phyloP scores from a whole-genome alignment of 192 early-diverging fungal species.

The Podila verticillata region DNA sequence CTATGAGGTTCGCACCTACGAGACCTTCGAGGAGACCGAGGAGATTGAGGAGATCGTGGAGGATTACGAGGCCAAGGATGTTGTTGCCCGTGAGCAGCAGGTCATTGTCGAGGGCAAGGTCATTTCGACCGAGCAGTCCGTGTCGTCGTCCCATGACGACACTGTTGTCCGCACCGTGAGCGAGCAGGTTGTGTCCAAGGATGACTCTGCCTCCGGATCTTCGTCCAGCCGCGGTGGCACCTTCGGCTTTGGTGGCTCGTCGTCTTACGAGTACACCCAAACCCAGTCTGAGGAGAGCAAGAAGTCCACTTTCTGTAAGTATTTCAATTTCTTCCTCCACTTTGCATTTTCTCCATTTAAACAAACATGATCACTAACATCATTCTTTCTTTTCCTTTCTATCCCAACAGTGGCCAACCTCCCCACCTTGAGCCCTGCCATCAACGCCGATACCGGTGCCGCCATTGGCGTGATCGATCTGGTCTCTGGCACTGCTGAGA shows the following conservation, averaged over 20 bases:
- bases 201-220: not conserved
- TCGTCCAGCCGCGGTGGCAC: not conserved
- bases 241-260: not conserved
- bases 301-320: conserved; percentile 45
- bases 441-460: conserved; percentile 9
- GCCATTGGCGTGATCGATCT: conserved; percentile 2
- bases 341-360: not conserved
- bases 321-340: not conserved
- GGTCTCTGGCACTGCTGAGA: not conserved
- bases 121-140: not conserved
- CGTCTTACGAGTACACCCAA: not conserved
- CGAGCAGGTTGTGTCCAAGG: not conserved
- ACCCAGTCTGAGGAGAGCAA: conserved; percentile 10
- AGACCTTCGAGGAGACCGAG: conserved; percentile 29
- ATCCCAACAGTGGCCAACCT: conserved; percentile 16
- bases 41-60: conserved; percentile 39
- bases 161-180: not conserved
- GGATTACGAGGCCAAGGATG: conserved; percentile 19
- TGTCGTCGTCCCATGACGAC: too few relatives aligned
- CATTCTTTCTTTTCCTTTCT: not conserved
- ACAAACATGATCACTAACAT: not conserved
- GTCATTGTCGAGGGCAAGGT: conserved; percentile 2
- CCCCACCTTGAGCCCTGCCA: conserved; percentile 13
- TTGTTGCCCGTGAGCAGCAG: conserved; percentile 26
- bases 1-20: conserved; percentile 35